Conservation (phyloP, 106 monocot species). For the Dendrobium nobile region DNA sequence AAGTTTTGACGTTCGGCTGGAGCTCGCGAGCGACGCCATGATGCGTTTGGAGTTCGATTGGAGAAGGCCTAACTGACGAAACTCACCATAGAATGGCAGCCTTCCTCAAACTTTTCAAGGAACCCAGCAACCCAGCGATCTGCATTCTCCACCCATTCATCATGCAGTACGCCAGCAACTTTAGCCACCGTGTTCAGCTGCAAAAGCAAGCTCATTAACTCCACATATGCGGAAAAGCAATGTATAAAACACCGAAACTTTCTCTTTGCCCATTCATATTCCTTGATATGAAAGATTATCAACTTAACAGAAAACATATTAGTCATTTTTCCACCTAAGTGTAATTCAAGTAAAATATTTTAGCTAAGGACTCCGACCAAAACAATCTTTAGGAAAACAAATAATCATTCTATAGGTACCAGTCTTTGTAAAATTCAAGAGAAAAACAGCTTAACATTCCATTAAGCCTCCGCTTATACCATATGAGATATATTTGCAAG, state of each 20-base stretch:
- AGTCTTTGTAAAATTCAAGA: background rate
- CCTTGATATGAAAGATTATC: background rate
- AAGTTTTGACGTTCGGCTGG: no score
- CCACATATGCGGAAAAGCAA: background rate
- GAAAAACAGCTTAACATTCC: background rate
- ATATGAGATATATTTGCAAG: background rate
- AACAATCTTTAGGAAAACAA: background rate
- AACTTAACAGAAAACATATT: background rate
- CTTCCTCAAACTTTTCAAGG: conserved; percentile 83
- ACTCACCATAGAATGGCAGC: conserved; percentile 77
- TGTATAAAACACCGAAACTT: background rate
- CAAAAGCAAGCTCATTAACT: background rate
- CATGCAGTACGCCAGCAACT: conserved; percentile 57
- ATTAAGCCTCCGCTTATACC: background rate
- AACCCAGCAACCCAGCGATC: conserved; percentile 97
- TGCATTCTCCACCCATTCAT: conserved; percentile 93
- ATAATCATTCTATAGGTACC: background rate
- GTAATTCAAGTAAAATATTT: background rate
- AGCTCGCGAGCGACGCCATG: no score
- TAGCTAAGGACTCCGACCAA: background rate
- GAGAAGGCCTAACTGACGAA: background rate
- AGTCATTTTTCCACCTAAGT: background rate
- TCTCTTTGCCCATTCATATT: background rate
- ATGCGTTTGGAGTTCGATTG: no score
- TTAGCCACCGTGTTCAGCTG: conserved; percentile 64